phyloP scores from a whole-genome alignment of 441 rosid species.

The Raphanus hybrid region DNA sequence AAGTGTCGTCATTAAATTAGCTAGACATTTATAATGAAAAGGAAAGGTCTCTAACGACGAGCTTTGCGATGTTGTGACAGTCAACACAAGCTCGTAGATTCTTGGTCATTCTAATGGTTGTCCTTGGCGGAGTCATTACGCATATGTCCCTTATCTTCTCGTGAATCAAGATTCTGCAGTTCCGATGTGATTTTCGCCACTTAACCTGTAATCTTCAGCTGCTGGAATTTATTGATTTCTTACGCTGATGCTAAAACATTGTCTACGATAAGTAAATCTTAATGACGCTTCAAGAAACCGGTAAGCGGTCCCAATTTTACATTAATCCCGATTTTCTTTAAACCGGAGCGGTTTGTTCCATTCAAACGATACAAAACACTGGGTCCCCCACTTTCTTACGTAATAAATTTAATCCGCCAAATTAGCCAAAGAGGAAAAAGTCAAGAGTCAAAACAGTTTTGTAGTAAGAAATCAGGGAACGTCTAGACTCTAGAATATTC shows the following conservation, averaged over 20 bases:
- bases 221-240: no score
- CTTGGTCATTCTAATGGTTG: background rate
- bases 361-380: background rate
- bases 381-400: background rate
- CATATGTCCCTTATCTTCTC: background rate
- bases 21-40: slow-evolving; percentile 54
- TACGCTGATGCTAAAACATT: no score
- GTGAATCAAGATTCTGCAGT: background rate
- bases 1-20: slow-evolving; percentile 57
- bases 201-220: no score
- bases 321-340: no score
- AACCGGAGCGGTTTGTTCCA: background rate
- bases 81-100: background rate
- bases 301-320: background rate
- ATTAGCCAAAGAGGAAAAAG: slow-evolving; percentile 2
- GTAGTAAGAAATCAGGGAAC: slow-evolving; percentile 21
- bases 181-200: background rate
- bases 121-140: background rate
- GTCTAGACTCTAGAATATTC: slow-evolving; percentile 17
- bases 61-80: no score
- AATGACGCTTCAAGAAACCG: no score
- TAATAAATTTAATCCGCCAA: background rate
- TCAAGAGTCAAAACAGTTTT: slow-evolving; percentile 24
- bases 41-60: background rate
- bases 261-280: no score